phyloP scores from a whole-genome alignment of 148 eudicot genomes.

The Chenopodium formosanum region DNA sequence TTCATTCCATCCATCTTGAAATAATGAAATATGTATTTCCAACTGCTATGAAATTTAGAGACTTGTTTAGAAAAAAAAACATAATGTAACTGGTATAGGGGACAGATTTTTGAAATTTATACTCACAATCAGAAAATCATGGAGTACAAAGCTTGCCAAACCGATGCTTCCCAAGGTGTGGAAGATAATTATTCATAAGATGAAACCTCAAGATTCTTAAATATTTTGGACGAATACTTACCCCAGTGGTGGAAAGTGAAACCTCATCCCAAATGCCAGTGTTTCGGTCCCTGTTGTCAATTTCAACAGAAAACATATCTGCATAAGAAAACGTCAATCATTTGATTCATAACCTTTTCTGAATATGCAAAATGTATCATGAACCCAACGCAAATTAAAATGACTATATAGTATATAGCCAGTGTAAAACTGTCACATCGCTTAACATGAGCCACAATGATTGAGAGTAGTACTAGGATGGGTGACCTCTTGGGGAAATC shows the following conservation, averaged over 20 bases:
- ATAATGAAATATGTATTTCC: not conserved
- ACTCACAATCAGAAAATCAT: not conserved
- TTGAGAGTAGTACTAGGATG: too few species aligned
- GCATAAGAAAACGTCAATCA: not conserved
- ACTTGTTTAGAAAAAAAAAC: not conserved
- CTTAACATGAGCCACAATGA: too few species aligned
- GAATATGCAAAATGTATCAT: not conserved
- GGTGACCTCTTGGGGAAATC: too few species aligned
- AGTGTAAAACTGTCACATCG: too few species aligned
- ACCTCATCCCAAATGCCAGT: slow-evolving; percentile 99
- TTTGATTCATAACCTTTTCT: not conserved
- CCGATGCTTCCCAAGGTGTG: not conserved
- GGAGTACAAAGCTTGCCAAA: not conserved
- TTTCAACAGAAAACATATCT: slow-evolving; percentile 13
- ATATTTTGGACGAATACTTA: slow-evolving; percentile 36
- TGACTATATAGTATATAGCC: not conserved
- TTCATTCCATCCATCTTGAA: not conserved
- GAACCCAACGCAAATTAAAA: not conserved
- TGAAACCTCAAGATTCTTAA: slow-evolving; percentile 9
- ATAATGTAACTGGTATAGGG: not conserved
- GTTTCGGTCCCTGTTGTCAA: slow-evolving; percentile 81
- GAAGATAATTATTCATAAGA: not conserved
- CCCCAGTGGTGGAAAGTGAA: slow-evolving; percentile 83
- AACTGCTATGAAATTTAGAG: not conserved
- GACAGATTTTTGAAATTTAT: not conserved